Base-by-base conservation (phyloP, 2,329 filamentous ascomycete species). In the Beauveria rudraprayagi region DNA sequence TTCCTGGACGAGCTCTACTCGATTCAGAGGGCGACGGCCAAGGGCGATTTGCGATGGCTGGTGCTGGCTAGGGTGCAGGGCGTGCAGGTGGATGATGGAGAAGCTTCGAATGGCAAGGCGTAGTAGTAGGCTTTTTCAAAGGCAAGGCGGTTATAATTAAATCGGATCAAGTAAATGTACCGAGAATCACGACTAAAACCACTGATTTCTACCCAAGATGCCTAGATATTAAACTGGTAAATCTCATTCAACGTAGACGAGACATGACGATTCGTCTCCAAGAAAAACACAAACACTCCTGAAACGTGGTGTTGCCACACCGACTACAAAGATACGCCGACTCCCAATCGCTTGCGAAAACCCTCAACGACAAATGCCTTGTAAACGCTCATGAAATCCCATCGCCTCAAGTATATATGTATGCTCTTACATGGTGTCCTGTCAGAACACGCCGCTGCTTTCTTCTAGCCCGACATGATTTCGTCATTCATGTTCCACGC, bases 1-100 rank as follows among this genome's bases (percentile, higher is more conserved):
- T 92, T 97, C 69, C 76, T 97, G 47, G 93, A 97, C 67, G 89
- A 84, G 73, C 68, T 88, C 64, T 80, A 80, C 66, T 70, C 71
- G 26, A 67, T 85, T 19, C 73, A 83, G 60, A 76, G 75, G 65
- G 77, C 77, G 37, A 82, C 82, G 3, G 75, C 72, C 0, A 68
- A 70, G 5, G 80, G 78, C 0, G 75, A 85, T 63, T 55, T 76
- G 8, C 66, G 65, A 7, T 89, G 85, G 85, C 69, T 84, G 60
- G 69, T 73, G 55, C 74, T 71, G 58, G 82, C 80, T 2, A 83
- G 77, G 68, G 72, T 87, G 19, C 70, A 77, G 62, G 70, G 69
- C 48, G 67, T 80, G 3, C 64, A 71, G 8, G 68, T 72, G 5
- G 64, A 66, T 5, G 66, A 65, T 28, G 59, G 24, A 44, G 17